Evolutionary conservation across 2,329 filamentous ascomycete species (phyloP), one percentile per base, ranked within the genome.

Genomic region (Zelopaecilomyces penicillatus): DNA sequence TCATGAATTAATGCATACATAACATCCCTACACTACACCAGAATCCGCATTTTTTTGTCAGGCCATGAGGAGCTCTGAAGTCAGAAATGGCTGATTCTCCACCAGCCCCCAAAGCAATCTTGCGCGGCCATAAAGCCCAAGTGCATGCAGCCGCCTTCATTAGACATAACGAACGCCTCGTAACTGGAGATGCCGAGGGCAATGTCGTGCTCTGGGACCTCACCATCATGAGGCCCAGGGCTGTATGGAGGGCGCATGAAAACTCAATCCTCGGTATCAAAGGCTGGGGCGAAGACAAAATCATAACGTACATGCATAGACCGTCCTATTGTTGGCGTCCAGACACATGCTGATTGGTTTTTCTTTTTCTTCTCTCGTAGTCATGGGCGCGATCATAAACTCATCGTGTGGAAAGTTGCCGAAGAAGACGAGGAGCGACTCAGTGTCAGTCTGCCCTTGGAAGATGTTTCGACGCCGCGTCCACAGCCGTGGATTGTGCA

Each of bases 171-270:
- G 74, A 78, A 46, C 83, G 87, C 31, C 79, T 98, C 5, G 70
- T 87, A 9, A 93, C 88, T 1, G 91, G 86, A 32, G 93, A 98
- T 65, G 86, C 88, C 6, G 86, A 95, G 36, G 93, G 93, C 47
- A 96, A 85, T 74, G 73, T 95, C 31, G 76, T 95, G 5, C 68
- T 89, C 26, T 98, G 93, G 93, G 83, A 87, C 59, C 69, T 95
- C 34, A 76, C 83, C 28, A 86, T 82, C 42, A 90, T 94, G 71
- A 77, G 93, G 31, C 79, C 91, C 0, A 73, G 80, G 6, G 87
- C 84, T 2, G 87, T 93, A 4, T 98, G 93, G 93, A 83, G 78
- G 56, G 86, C 88, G 1, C 93, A 98, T 62, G 71, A 79, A 37
- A 83, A 78, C 31, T 78, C 87, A 19, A 82, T 97, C 29, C 71